phyloP scores from a whole-genome alignment of 106 monocot genomes.

The Xerophyta viscosa region DNA sequence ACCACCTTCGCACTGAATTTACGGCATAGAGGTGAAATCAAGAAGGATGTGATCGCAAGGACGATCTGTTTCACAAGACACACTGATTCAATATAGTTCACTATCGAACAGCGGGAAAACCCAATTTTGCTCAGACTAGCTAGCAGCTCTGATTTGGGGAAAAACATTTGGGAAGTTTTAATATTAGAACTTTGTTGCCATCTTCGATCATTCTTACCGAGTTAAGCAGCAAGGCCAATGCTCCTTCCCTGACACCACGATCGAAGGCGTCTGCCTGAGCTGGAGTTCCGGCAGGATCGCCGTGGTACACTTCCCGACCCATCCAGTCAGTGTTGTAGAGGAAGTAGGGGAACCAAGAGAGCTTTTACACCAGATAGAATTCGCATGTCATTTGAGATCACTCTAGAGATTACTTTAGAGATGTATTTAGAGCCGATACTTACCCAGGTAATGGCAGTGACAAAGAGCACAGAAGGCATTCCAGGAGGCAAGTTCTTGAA shows the following conservation, averaged over 20 bases:
- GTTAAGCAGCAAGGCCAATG: conserved; percentile 84
- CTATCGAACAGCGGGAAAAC: neutral
- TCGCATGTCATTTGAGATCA: neutral
- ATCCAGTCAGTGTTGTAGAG: conserved; percentile 98
- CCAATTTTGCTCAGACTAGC: neutral
- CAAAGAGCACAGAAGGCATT: conserved; percentile 50
- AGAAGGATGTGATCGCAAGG: conserved; percentile 56
- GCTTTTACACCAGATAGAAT: conserved; percentile 10
- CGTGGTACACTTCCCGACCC: conserved; percentile 97
- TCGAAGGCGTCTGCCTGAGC: conserved; percentile 45
- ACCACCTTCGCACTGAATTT: conserved; percentile 43
- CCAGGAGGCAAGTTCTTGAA: conserved; percentile 61
- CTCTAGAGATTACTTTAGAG: neutral
- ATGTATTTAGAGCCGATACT: neutral
- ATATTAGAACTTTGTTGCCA: neutral
- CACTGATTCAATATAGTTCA: too few species aligned
- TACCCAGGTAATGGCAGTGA: conserved; percentile 67
- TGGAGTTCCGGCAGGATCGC: conserved; percentile 56
- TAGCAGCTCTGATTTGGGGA: too few species aligned
- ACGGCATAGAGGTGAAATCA: conserved; percentile 76
- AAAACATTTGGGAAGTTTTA: too few species aligned
- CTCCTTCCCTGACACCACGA: conserved; percentile 74
- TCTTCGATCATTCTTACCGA: conserved; percentile 44
- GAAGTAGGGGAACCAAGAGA: conserved; percentile 97
- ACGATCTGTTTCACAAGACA: conserved; percentile 38